Percentiles rank a stretch among this genome's conserved stretches.
These are phyloP conservation scores for Diplogelasinospora grovesii DNA, from an alignment of 495 filamentous ascomycete genomes.

Conservation along the genomic window DNA sequence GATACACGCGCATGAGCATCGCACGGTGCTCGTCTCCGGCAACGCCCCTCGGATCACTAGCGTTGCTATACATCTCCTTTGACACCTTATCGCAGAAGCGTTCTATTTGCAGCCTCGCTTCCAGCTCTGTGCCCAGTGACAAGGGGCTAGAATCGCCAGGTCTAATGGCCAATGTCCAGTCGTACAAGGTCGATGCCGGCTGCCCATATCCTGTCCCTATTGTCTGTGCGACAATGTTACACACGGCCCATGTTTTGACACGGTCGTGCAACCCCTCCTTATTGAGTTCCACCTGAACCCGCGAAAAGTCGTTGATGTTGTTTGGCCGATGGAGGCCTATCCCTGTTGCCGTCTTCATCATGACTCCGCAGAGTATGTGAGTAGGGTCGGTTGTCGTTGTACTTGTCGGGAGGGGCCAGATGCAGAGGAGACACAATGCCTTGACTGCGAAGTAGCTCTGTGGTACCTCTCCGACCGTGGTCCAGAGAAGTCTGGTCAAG, in stretches of 20 bases:
- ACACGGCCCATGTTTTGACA: constrained; percentile 83
- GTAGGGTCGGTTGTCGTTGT: constrained; percentile 83
- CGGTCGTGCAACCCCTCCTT: constrained; percentile 81
- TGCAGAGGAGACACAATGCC: constrained; percentile 80
- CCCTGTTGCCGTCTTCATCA: constrained; percentile 90
- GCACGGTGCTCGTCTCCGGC: constrained; percentile 63
- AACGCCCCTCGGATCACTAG: constrained; percentile 65
- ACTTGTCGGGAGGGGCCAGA: constrained; percentile 84
- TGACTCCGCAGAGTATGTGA: constrained; percentile 81
- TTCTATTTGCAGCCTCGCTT: constrained; percentile 68
- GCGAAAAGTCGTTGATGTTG: constrained; percentile 84
- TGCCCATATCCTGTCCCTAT: constrained; percentile 88
- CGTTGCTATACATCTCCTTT: constrained; percentile 74
- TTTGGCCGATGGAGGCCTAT: constrained; percentile 85
- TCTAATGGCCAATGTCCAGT: constrained; percentile 69
- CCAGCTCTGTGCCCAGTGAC: constrained; percentile 59
- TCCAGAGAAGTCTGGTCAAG: constrained; percentile 71
- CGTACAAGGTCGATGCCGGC: constrained; percentile 80
- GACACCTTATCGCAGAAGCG: constrained; percentile 82
- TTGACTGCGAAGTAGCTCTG: constrained; percentile 89
- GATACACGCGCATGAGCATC: constrained; percentile 56
- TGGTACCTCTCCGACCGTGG: constrained; percentile 71
- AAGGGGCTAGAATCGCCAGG: constrained; percentile 59
- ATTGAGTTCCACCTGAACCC: constrained; percentile 72
- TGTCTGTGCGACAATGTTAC: constrained; percentile 88